Base-by-base conservation (phyloP, 768 basidiomycete genomes). In the Lepiota venenata region DNA sequence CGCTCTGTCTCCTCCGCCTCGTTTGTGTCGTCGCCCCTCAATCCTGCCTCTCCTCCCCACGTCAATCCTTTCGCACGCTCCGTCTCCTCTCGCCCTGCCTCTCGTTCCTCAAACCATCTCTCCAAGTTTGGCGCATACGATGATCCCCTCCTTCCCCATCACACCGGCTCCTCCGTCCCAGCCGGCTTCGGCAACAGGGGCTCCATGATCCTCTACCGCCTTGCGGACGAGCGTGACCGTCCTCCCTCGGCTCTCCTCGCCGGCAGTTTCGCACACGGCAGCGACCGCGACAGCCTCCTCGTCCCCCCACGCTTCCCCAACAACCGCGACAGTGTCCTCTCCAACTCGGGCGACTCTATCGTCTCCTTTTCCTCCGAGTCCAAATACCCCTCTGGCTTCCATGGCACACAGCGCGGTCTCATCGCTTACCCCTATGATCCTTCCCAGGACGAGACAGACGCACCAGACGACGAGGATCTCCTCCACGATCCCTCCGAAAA, bases 401-500 rank as follows among this genome's bases (percentile, higher is more conserved):
- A 61, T 2, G 50, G 59, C 12, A 54, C 60, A 0, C 64, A 66
- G 6, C 60, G 74, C 1, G 77, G 75, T 0, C 70, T 90, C 27
- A 71, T 89, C 0, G 79, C 88, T 1, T 91, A 88, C 61, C 85
- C 76, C 11, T 89, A 87, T 62, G 87, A 89, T 61, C 88, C 88
- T 0, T 72, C 71, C 3, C 36, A 71, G 15, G 87, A 89, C 61
- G 71, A 75, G 58, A 67, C 76, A 55, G 75, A 76, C n/a, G 78
- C 74, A 0, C 70, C 73, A 1, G 87, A 89, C 64, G 85, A 86
- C 14, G 92, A 93, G 61, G 93, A 94, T 63, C 65, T 80, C 18
- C 66, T 94, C 35, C 89, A 94, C 63, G 84, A 88, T 55, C 83
- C 77, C 2, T 72, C 73, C 11, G 64, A 66, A 10, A 63, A 74